phyloP scores from a whole-genome alignment of 805 yeast genomes.

The Candida taoyuanica region DNA sequence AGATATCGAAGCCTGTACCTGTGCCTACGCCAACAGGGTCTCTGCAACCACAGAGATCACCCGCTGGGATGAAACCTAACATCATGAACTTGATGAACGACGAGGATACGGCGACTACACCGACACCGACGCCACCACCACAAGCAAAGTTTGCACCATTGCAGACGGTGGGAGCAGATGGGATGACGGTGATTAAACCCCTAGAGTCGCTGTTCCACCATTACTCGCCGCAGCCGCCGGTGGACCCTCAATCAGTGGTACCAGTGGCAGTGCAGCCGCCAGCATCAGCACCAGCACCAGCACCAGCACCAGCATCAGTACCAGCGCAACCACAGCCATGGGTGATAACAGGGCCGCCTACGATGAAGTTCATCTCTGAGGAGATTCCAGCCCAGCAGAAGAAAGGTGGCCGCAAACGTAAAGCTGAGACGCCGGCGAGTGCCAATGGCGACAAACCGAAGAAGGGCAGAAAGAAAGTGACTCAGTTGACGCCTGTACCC shows the following conservation, averaged over 20 bases:
- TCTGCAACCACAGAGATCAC: not conserved
- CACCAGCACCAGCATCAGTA: constrained; percentile 1
- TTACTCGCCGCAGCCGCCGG: too few species aligned
- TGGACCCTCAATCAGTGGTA: too few species aligned
- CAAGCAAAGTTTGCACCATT: not conserved
- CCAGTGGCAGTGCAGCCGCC: too few species aligned
- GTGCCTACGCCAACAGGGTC: too few species aligned
- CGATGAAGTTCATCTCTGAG: not conserved
- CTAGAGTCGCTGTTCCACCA: too few species aligned
- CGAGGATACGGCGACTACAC: not conserved
- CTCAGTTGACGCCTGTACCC: too few species aligned
- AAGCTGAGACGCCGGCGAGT: constrained; percentile 5
- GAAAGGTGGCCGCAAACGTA: constrained; percentile 6
- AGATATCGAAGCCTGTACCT: not conserved
- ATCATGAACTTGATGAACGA: constrained; percentile 13
- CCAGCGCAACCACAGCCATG: not conserved
- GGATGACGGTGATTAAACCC: too few species aligned
- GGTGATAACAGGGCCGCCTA: too few species aligned
- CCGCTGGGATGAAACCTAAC: constrained; percentile 8
- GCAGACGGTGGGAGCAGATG: too few species aligned
- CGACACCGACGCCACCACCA: not conserved
- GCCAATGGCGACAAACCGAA: constrained; percentile 4
- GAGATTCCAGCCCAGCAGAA: not conserved
- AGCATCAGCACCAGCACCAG: not conserved
- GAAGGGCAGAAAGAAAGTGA: constrained; percentile 9